Evolutionary conservation across 2,329 filamentous ascomycete species (phyloP), one percentile per base, ranked within the genome.

Genomic region (Emydomyces testavorans): DNA sequence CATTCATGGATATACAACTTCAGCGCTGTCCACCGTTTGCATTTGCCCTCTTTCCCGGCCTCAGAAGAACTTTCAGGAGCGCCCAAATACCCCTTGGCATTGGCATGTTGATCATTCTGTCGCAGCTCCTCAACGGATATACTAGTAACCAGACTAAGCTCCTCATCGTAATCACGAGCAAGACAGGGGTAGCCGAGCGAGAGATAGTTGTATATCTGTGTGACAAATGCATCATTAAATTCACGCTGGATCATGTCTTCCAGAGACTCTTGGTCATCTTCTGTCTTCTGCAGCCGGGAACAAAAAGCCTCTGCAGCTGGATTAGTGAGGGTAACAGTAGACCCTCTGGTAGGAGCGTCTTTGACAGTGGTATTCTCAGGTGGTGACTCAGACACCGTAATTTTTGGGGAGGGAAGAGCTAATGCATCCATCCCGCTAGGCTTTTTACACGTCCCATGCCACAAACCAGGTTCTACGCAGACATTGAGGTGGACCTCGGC

Each of bases 121-220:
- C 81, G 71, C 38, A 96, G 73, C 47, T 89, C 82, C 2, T 74
- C 70, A 6, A 90, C 61, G 0, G 77, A 62, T 5, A 94, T 79
- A 7, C 76, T 73, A 26, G 82, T 84, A 49, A 95, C 93, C 61
- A 84, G 86, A 56, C 81, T 79, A 16, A 96, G 72, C 69, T 96
- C 90, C 8, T 81, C 76, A 60, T 96, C 90, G 60, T 85, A 96
- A 31, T 78, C 76, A 18, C 83, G 79, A 8, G 89, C 90, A 58
- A 88, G 79, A 28, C 85, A 82, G 2, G 90, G 89, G 63, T 95
- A 95, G 4, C 90, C 90, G 4, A 96, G 75, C 0, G 87, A 94
- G 13, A 96, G 74, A 65, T 96, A 96, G 65, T 96, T 95, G 74
- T 93, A 96, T 6, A 96, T 89, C 65, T 96, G 90, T 0, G 89